phyloP scores from a whole-genome alignment of 108 stramenopile genomes.

The Hondaea fermentalgiana region DNA sequence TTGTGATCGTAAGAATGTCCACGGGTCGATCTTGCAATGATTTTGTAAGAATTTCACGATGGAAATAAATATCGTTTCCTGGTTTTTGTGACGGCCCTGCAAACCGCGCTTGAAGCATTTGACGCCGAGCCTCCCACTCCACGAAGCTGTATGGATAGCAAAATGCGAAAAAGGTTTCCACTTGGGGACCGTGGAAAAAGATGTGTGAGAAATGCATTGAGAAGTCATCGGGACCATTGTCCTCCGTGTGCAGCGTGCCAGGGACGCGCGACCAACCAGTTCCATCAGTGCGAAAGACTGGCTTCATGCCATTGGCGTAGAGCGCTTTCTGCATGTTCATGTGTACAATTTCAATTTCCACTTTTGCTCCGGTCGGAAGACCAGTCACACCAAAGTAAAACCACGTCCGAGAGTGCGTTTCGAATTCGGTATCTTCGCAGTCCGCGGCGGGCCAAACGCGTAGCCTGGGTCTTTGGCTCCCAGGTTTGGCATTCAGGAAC shows the following conservation, averaged over 20 bases:
- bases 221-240: neutral
- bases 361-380: neutral
- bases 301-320: conserved; percentile 19
- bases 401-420: conserved; percentile 21
- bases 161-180: conserved; percentile 31
- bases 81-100: neutral
- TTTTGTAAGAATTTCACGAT: conserved; percentile 44
- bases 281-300: neutral
- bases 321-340: conserved; percentile 23
- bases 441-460: neutral
- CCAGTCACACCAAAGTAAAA: conserved; percentile 14
- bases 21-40: conserved; percentile 44
- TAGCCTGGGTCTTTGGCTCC: neutral
- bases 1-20: conserved; percentile 43
- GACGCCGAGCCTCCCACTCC: conserved; percentile 25
- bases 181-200: neutral
- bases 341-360: neutral
- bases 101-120: neutral
- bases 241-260: neutral
- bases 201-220: neutral
- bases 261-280: neutral
- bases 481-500: neutral
- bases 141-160: conserved; percentile 41
- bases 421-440: conserved; percentile 16
- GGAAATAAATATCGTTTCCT: conserved; percentile 41